Evolutionary conservation across 75 land plant genomes (phyloP).

Genomic region (Pinus tabuliformis): DNA sequence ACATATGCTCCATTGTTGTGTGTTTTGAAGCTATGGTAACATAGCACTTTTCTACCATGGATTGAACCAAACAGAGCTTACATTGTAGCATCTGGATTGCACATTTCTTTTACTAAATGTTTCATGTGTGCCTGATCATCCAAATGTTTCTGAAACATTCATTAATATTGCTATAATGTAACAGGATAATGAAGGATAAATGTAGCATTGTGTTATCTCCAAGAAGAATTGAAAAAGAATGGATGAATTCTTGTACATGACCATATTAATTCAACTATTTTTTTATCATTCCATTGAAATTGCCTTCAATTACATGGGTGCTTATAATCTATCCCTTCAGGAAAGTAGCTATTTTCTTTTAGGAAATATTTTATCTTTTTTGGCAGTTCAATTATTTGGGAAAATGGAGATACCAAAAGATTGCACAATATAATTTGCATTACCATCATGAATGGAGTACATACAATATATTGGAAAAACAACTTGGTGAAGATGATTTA

Average conservation of each 20-base stretch:
- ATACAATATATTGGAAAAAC: constrained; percentile 90
- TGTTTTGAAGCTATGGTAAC: constrained; percentile 81
- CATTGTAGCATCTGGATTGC: constrained; percentile 88
- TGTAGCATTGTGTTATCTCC: constrained; percentile 87
- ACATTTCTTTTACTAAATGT: constrained; percentile 76
- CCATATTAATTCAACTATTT: constrained; percentile 93
- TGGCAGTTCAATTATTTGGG: neutral
- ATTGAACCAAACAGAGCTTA: constrained; percentile 91
- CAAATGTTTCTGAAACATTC: constrained; percentile 95
- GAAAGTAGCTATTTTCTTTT: constrained; percentile 21
- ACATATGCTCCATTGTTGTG: neutral
- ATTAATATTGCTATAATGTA: constrained; percentile 99
- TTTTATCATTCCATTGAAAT: constrained; percentile 99
- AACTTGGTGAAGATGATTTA: constrained; percentile 98
- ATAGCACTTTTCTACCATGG: constrained; percentile 99
- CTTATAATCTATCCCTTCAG: constrained; percentile 93
- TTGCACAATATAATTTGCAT: constrained; percentile 3
- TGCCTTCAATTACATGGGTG: constrained; percentile 98
- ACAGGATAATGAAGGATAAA: constrained; percentile 93
- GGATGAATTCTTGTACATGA: constrained; percentile 87
- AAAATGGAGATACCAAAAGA: neutral
- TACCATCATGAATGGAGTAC: constrained; percentile 92
- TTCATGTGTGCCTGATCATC: constrained; percentile 95
- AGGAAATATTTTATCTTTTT: neutral
- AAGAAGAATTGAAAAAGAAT: constrained; percentile 94